phyloP scores from a whole-genome alignment of 2,329 filamentous ascomycete genomes.

The Dryadomyces quercivorus region DNA sequence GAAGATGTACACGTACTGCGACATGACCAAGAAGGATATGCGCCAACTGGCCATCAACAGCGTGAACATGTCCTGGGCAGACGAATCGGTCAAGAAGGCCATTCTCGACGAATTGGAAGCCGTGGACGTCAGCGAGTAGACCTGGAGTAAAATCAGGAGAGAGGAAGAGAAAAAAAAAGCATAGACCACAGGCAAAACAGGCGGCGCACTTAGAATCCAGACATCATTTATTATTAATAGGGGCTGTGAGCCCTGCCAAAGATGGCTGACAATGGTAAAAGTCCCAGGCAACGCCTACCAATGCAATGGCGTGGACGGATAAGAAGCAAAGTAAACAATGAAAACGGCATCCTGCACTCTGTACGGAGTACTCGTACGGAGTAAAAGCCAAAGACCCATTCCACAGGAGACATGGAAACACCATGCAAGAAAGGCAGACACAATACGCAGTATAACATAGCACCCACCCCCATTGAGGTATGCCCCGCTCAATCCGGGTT shows the following conservation, averaged over 20 bases:
- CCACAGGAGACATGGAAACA: no score
- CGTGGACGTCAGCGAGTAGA: neutral
- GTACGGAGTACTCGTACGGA: neutral
- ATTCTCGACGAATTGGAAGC: conserved; percentile 33
- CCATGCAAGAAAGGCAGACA: neutral
- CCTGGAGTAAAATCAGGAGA: neutral
- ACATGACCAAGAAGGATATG: conserved; percentile 52
- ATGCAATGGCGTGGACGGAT: conserved; percentile 1
- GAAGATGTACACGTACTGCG: conserved; percentile 45
- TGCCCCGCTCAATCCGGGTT: conserved; percentile 54
- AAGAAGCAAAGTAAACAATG: neutral
- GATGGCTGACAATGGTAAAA: neutral
- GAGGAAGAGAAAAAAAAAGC: neutral
- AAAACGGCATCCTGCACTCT: neutral
- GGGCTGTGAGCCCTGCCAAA: neutral
- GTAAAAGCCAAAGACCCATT: neutral
- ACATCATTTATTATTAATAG: no score
- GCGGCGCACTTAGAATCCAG: no score
- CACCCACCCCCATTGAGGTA: no score
- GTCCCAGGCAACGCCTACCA: conserved; percentile 1
- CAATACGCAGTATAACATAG: neutral
- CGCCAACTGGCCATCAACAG: conserved; percentile 44
- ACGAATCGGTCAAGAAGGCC: conserved; percentile 45
- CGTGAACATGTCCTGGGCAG: conserved; percentile 61
- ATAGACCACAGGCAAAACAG: no score